Evolutionary conservation across 148 eudicot species (phyloP).

Genomic region (Vaccinium vitisidaea): DNA sequence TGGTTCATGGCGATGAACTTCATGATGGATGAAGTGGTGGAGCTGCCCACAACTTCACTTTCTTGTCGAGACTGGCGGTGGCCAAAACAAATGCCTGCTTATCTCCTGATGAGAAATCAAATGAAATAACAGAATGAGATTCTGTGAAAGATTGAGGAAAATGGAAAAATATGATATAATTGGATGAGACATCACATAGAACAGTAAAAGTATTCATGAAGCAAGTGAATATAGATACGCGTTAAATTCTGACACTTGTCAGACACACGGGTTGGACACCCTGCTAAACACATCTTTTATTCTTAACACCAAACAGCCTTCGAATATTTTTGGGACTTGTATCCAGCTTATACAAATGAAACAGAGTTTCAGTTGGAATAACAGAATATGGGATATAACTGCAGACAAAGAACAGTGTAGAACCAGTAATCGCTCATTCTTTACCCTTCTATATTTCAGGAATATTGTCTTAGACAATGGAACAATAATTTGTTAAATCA

Average conservation of each 20-base stretch:
- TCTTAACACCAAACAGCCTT: background rate
- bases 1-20: conserved; percentile 15
- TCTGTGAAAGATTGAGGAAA: conserved; percentile 4
- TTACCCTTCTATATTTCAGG: background rate
- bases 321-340: background rate
- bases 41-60: conserved; percentile 88
- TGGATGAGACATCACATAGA: background rate
- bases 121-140: background rate
- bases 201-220: background rate
- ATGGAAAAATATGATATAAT: background rate
- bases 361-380: background rate
- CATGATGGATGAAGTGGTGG: conserved; percentile 45
- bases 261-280: background rate
- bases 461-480: background rate
- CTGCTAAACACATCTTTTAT: too few species aligned
- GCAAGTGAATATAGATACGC: background rate
- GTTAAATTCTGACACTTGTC: background rate
- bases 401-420: background rate
- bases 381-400: background rate
- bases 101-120: conserved; percentile 44
- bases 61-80: conserved; percentile 79
- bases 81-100: conserved; percentile 48
- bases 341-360: background rate
- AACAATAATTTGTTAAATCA: background rate
- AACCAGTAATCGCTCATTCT: background rate